These are phyloP conservation scores for Aechmea fasciata DNA, from an alignment of 176 grass and related monocot species.

Conservation along the genomic window DNA sequence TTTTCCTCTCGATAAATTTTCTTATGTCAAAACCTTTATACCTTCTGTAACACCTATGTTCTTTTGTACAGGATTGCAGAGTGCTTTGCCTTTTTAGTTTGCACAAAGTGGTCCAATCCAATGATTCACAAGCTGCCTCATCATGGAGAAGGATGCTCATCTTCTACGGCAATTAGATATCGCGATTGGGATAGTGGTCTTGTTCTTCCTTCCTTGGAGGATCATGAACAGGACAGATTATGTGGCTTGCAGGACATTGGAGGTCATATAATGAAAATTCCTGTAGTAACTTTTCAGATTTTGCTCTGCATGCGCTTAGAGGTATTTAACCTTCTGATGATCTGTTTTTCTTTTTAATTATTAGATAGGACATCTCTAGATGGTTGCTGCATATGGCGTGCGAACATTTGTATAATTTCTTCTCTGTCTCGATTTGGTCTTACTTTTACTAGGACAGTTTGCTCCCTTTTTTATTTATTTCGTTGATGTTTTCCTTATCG, in stretches of 20 bases:
- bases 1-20: neutral
- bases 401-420: neutral
- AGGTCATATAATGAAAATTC: conserved; percentile 94
- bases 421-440: neutral
- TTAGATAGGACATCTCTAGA: neutral
- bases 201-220: conserved; percentile 66
- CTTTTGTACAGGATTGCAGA: conserved; percentile 72
- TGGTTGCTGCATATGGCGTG: neutral
- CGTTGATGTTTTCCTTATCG: neutral
- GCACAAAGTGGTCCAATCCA: conserved; percentile 93
- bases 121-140: conserved; percentile 70
- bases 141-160: conserved; percentile 68
- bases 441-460: neutral
- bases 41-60: conserved; percentile 21
- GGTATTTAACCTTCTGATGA: conserved; percentile 30
- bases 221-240: conserved; percentile 58
- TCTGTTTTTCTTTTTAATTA: neutral
- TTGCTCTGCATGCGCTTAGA: conserved; percentile 91
- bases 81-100: conserved; percentile 92
- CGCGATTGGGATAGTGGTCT: conserved; percentile 79
- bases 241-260: conserved; percentile 86
- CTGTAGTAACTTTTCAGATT: conserved; percentile 77
- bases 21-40: neutral
- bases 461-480: neutral
- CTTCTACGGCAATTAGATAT: conserved; percentile 65